Percentiles rank a stretch among this genome's conserved stretches.
These are phyloP conservation scores for Xylaria sp. DNA, from an alignment of 2,329 filamentous ascomycete genomes.

Conservation along the genomic window DNA sequence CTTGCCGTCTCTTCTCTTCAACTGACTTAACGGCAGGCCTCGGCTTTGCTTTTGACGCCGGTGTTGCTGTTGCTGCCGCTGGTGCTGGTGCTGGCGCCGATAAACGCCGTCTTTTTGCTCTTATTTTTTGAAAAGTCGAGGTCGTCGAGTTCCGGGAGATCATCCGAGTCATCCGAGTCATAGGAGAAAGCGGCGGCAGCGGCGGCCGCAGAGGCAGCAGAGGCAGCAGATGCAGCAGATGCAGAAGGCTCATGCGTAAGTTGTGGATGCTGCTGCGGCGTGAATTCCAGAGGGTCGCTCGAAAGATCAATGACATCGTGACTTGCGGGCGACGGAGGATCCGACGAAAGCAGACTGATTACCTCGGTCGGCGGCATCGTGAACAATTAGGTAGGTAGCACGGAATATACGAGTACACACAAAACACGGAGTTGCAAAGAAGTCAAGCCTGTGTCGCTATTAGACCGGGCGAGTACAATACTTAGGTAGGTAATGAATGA, in stretches of 20 bases:
- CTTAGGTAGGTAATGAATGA: too few species aligned
- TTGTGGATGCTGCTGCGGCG: constrained; percentile 19
- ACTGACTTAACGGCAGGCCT: constrained; percentile 8
- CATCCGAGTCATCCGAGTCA: constrained; percentile 42
- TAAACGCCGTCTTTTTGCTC: constrained; percentile 10
- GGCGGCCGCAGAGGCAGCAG: too few species aligned
- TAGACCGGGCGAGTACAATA: too few species aligned
- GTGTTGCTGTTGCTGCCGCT: not conserved
- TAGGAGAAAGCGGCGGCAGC: constrained; percentile 17
- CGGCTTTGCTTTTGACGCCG: not conserved
- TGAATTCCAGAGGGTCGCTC: constrained; percentile 24
- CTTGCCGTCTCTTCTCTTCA: constrained; percentile 39
- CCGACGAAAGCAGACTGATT: constrained; percentile 31
- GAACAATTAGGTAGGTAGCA: constrained; percentile 20
- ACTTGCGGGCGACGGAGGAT: not conserved
- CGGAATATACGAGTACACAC: too few species aligned
- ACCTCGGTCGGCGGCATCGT: constrained; percentile 29
- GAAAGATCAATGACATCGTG: constrained; percentile 25
- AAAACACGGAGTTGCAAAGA: too few species aligned
- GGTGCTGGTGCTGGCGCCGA: not conserved
- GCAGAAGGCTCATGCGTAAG: not conserved
- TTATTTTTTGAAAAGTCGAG: constrained; percentile 35
- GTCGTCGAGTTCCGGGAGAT: constrained; percentile 44
- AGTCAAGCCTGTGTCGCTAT: too few species aligned
- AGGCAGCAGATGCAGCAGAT: too few species aligned